A percentile compares a stretch with the other conserved stretches of the same genome.
These are phyloP conservation scores for Suillus spraguei DNA, from an alignment of 768 basidiomycete genomes.

Conservation along the genomic window DNA sequence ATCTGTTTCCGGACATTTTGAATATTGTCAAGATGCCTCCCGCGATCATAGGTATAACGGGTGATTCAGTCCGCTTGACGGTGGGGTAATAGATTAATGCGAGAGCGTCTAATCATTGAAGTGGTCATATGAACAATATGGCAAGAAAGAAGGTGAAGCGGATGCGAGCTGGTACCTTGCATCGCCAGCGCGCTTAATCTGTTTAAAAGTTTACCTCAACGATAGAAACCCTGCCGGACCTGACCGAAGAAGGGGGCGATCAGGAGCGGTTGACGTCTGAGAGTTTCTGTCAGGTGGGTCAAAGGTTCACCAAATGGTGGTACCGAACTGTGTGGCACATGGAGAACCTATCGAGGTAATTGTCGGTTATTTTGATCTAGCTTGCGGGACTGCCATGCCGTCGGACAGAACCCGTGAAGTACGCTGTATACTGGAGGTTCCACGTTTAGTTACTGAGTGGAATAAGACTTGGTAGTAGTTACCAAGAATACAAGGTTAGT, in stretches of 20 bases:
- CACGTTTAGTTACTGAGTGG: no score
- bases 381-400: neutral
- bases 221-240: neutral
- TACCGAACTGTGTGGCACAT: neutral
- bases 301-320: neutral
- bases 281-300: neutral
- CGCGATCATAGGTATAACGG: neutral
- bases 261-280: neutral
- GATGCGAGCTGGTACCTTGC: neutral
- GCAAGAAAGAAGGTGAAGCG: conserved; percentile 1
- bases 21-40: neutral
- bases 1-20: neutral
- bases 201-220: neutral
- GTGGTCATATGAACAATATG: neutral
- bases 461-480: no score
- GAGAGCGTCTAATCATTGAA: conserved; percentile 2
- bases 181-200: neutral
- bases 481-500: no score
- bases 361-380: conserved; percentile 4
- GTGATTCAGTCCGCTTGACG: neutral
- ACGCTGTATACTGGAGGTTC: no score
- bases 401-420: neutral
- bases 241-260: neutral
- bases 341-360: neutral
- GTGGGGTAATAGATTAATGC: neutral